Conservation (phyloP, 192 early-diverging fungal genomes). For the Fimicolochytrium jonesii region DNA sequence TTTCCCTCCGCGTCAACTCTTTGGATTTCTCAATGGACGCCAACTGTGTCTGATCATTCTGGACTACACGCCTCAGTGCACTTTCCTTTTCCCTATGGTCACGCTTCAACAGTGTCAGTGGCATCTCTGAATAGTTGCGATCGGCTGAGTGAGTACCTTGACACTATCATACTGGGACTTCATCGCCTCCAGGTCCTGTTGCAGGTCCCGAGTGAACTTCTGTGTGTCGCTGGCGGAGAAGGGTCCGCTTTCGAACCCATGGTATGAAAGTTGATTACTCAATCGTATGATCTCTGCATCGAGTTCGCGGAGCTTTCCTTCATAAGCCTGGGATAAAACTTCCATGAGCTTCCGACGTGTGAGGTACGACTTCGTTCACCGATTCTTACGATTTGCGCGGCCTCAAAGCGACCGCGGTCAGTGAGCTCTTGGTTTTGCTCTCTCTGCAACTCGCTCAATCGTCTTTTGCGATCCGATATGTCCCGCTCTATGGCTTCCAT, state of each 20-base stretch:
- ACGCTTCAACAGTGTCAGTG: not conserved
- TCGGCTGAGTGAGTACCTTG: too few species aligned
- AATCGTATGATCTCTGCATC: conserved; percentile 41
- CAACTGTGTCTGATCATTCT: conserved; percentile 8
- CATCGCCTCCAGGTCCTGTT: conserved; percentile 32
- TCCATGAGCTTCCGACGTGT: too few species aligned
- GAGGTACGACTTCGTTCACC: too few species aligned
- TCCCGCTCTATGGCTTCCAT: conserved; percentile 11
- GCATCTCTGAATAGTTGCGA: too few species aligned
- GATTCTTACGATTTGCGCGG: not conserved
- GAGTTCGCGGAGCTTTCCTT: conserved; percentile 34
- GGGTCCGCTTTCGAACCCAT: conserved; percentile 32
- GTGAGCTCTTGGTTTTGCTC: conserved; percentile 19
- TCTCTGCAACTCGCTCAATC: conserved; percentile 28
- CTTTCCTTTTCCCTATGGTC: conserved; percentile 6
- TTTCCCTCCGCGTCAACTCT: conserved; percentile 28
- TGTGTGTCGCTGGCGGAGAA: conserved; percentile 37
- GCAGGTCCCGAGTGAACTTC: conserved; percentile 44
- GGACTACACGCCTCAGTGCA: conserved; percentile 9
- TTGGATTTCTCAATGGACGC: conserved; percentile 34
- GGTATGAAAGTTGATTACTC: conserved; percentile 29
- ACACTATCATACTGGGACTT: too few species aligned
- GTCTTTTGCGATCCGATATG: not conserved
- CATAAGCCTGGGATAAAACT: conserved; percentile 32
- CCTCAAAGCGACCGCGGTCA: not conserved